A percentile compares a stretch with the other conserved stretches of the same genome.
Conservation (phyloP, 345 rosid species). For the Reutealis trisperma region DNA sequence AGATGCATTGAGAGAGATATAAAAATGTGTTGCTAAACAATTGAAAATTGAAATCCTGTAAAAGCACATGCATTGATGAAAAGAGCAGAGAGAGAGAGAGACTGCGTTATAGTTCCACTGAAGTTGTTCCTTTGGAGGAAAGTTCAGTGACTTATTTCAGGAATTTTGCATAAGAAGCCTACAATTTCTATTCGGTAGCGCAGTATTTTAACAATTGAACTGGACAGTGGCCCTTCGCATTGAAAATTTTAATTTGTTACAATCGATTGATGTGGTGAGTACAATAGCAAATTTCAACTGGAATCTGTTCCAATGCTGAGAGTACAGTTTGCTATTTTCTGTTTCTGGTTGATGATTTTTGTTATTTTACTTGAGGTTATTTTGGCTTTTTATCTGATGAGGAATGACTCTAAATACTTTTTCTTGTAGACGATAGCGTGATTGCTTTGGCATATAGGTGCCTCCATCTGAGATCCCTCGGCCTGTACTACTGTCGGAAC, state of each 20-base stretch:
- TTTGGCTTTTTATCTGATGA: not conserved
- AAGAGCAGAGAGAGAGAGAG: too few relatives aligned
- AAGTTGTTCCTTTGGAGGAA: too few relatives aligned
- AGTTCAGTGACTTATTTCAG: not conserved
- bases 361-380: too few relatives aligned
- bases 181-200: not conserved
- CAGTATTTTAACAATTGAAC: not conserved
- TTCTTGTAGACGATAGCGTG: slow-evolving; percentile 72
- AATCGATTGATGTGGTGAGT: not conserved
- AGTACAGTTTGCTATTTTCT: not conserved
- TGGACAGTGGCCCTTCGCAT: not conserved
- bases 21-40: too few relatives aligned
- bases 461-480: slow-evolving; percentile 71
- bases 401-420: not conserved
- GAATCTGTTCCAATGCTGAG: not conserved
- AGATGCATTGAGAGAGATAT: too few relatives aligned
- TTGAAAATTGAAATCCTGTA: too few relatives aligned
- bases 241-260: not conserved
- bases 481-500: slow-evolving; percentile 86
- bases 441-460: slow-evolving; percentile 84
- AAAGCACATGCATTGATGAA: too few relatives aligned
- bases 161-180: too few relatives aligned
- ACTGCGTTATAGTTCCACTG: too few relatives aligned
- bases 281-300: not conserved
- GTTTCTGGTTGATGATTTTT: not conserved